Evolutionary conservation across 139 green algal species (phyloP).

Genomic region (Tetraselmis chui): DNA sequence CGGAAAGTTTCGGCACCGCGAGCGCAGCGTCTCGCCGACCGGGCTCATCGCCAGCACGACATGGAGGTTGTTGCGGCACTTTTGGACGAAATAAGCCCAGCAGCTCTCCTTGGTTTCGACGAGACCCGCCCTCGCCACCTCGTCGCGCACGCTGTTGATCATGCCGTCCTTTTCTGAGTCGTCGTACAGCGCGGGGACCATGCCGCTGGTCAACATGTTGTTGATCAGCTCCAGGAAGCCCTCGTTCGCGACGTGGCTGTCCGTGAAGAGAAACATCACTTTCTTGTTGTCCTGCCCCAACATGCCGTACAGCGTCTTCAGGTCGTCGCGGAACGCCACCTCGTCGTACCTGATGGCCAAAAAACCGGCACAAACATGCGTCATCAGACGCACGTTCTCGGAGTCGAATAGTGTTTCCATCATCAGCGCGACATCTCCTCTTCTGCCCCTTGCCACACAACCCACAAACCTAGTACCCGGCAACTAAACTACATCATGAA

Average conservation of each 20-base stretch:
- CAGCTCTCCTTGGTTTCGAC: conserved; percentile 58
- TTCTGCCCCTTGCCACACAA: no score
- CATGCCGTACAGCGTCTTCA: conserved; percentile 73
- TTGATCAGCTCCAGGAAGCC: conserved; percentile 84
- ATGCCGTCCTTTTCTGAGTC: conserved; percentile 70
- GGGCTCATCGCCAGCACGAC: conserved; percentile 77
- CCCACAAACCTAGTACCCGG: no score
- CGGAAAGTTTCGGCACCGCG: conserved; percentile 73
- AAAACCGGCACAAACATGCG: no score
- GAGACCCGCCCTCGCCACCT: conserved; percentile 27
- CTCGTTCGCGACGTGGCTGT: conserved; percentile 75
- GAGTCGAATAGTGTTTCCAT: no score
- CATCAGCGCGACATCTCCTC: no score
- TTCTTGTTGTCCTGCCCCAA: conserved; percentile 67
- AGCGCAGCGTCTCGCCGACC: conserved; percentile 59
- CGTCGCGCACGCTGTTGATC: conserved; percentile 36
- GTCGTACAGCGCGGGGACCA: conserved; percentile 80
- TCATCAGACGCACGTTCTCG: no score
- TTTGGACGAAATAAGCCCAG: conserved; percentile 65
- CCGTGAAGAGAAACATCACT: conserved; percentile 79
- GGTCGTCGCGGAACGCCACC: conserved; percentile 64
- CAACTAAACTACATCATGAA: no score
- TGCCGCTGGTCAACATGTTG: conserved; percentile 81
- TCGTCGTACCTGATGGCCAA: conserved; percentile 72
- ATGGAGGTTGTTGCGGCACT: conserved; percentile 76